A percentile compares a stretch with the other conserved stretches of the same genome.
Conservation (phyloP, 768 basidiomycete genomes). For the Grammothele lineata region DNA sequence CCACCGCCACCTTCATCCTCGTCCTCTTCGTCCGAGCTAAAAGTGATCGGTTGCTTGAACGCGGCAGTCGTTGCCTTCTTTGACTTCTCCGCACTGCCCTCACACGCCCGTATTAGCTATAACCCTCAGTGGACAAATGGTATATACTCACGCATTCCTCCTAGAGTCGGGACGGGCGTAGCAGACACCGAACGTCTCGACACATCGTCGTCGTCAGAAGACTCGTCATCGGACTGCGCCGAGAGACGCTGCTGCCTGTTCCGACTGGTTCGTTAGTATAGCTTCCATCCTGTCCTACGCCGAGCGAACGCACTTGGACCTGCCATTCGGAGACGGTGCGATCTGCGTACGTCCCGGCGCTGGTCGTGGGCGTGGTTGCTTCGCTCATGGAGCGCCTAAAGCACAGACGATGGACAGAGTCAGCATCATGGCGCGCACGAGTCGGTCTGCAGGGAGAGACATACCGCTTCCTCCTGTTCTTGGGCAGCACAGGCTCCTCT, state of each 20-base stretch:
- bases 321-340: constrained; percentile 13
- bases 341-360: not conserved
- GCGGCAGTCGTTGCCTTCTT: constrained; percentile 19
- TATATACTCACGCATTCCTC: constrained; percentile 49
- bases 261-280: no score
- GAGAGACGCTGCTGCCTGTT: constrained; percentile 56
- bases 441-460: constrained; percentile 26
- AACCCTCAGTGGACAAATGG: not conserved
- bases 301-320: constrained; percentile 5
- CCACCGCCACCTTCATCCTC: constrained; percentile 29
- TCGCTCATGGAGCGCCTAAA: constrained; percentile 54
- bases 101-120: no score
- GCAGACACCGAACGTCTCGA: constrained; percentile 30
- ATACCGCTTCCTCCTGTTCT: constrained; percentile 44
- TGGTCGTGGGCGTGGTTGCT: constrained; percentile 3
- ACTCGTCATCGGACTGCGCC: constrained; percentile 43
- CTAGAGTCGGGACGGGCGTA: constrained; percentile 39
- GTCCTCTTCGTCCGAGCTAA: constrained; percentile 30
- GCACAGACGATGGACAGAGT: not conserved
- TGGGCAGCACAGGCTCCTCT: constrained; percentile 35
- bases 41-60: constrained; percentile 13
- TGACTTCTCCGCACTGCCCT: constrained; percentile 31
- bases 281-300: no score
- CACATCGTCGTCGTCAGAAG: constrained; percentile 34
- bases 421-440: no score